Conservation (phyloP, 2,329 filamentous ascomycete genomes). For the Aureobasidium sp. region DNA sequence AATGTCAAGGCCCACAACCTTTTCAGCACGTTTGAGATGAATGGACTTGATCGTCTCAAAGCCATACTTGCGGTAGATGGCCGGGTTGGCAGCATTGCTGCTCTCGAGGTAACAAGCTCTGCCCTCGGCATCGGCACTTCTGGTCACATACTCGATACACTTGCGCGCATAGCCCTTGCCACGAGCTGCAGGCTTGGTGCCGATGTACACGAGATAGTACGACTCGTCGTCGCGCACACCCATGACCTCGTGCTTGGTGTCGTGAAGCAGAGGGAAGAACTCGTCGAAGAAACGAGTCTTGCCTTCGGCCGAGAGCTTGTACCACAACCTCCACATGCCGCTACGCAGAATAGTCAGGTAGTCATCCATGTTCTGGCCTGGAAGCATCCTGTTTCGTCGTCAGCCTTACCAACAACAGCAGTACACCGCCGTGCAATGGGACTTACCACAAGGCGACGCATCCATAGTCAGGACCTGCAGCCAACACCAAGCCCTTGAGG, state of each 20-base stretch:
- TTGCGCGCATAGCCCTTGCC: slow-evolving; percentile 64
- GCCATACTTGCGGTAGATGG: slow-evolving; percentile 66
- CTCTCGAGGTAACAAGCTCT: slow-evolving; percentile 70
- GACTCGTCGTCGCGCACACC: slow-evolving; percentile 54
- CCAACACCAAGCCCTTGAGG: slow-evolving; percentile 63
- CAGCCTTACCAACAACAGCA: not conserved
- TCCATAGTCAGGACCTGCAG: slow-evolving; percentile 66
- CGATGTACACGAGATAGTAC: slow-evolving; percentile 80
- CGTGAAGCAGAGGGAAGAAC: slow-evolving; percentile 64
- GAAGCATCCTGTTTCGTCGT: slow-evolving; percentile 54
- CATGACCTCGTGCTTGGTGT: slow-evolving; percentile 61
- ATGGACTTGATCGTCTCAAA: slow-evolving; percentile 59
- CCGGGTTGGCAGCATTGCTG: slow-evolving; percentile 57
- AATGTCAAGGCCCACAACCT: slow-evolving; percentile 60
- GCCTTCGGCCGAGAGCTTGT: slow-evolving; percentile 63
- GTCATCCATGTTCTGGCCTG: slow-evolving; percentile 64
- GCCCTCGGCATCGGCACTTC: slow-evolving; percentile 57
- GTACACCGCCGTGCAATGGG: not conserved
- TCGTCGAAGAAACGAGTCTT: slow-evolving; percentile 67
- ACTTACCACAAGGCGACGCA: slow-evolving; percentile 70
- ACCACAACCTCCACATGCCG: slow-evolving; percentile 70
- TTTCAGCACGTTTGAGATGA: slow-evolving; percentile 45
- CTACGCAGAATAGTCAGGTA: slow-evolving; percentile 62
- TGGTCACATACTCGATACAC: slow-evolving; percentile 61
- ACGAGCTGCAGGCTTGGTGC: slow-evolving; percentile 60